Base-by-base conservation (phyloP, 2,329 filamentous ascomycete species). In the Thielaviopsis populi region DNA sequence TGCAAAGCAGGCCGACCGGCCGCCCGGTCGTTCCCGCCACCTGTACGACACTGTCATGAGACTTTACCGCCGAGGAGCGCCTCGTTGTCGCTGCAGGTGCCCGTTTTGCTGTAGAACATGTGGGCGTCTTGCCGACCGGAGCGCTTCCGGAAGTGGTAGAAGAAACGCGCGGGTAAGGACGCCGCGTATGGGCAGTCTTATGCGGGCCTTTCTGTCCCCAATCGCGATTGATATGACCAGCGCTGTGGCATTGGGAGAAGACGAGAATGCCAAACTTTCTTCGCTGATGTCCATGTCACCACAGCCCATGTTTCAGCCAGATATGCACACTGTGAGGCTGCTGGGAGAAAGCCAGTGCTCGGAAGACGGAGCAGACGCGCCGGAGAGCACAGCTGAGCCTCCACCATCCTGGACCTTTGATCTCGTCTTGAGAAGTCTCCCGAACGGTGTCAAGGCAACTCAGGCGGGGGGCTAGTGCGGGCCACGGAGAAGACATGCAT, bases 51-150 rank as follows among this genome's bases (percentile, higher is more conserved):
- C 40, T 19, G 17, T 61, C 42, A 37, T 61, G 27, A n/a, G 40
- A 10, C 19, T 61, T 6, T 61, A 46, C 22, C 59, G 59, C 11
- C 59, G 41, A 4, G 43, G 40, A n/a, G 59, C 59, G 1, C 59
- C 59, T 7, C 59, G 24, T 5, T 61, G 59, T 46, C 40, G 59
- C 15, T 61, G 59, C 40, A 43, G 33, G 37, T 61, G 59, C 42
- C 59, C 59, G 10, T 61, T 61, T 37, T 61, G 59, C 42, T 61
- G 59, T 61, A 61, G 59, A 48, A 46, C 59, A 6, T 61, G 59
- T 24, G 30, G 59, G 5, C 59, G 59, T 48, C 59, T 61, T 33
- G 59, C 59, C 17, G 59, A 61, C 22, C 40, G 19, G 7, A 30
- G 59, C 15, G 41, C 27, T 5, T 61, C 22, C 4, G 41, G 41